Percentiles rank a stretch among this genome's conserved stretches.
These are phyloP conservation scores for Suillus subalutaceus DNA, from an alignment of 768 basidiomycete species.

Conservation along the genomic window DNA sequence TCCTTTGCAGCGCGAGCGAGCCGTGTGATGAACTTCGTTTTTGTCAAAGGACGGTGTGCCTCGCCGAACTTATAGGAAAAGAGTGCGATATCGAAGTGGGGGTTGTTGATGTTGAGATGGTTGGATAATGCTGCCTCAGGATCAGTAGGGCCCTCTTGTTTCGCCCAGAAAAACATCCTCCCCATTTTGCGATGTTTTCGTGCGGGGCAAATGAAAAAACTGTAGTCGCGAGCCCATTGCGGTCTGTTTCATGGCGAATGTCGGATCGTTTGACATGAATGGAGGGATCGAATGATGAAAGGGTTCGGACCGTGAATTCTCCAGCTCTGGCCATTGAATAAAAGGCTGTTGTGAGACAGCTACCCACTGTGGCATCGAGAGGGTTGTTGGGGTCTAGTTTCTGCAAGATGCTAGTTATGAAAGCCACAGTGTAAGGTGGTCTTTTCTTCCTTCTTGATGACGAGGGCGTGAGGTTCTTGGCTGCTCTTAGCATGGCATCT, in stretches of 20 bases:
- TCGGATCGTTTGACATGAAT: background rate
- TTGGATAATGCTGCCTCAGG: conserved; percentile 24
- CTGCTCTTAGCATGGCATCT: no score
- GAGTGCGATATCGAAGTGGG: conserved; percentile 23
- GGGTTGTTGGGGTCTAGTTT: no score
- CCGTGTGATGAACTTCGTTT: conserved; percentile 23
- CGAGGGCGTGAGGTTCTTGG: no score
- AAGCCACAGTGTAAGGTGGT: no score
- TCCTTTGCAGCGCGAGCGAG: conserved; percentile 10
- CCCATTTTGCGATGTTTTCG: conserved; percentile 19
- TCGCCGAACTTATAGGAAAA: conserved; percentile 29
- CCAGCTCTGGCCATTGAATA: conserved; percentile 36
- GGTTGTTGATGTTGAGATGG: conserved; percentile 35
- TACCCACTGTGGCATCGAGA: no score
- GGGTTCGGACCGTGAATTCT: conserved; percentile 37
- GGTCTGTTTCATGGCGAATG: conserved; percentile 17
- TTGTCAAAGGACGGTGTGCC: conserved; percentile 28
- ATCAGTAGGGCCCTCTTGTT: conserved; percentile 28
- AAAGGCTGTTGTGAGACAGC: conserved; percentile 37
- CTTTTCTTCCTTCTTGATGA: no score
- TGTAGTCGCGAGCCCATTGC: conserved; percentile 21
- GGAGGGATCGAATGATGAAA: background rate
- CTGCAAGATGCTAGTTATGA: no score
- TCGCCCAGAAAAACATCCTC: conserved; percentile 39
- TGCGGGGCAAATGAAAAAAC: conserved; percentile 16